Conservation (phyloP, 495 filamentous ascomycete genomes). For the Lasiosphaeriaceae sp. region DNA sequence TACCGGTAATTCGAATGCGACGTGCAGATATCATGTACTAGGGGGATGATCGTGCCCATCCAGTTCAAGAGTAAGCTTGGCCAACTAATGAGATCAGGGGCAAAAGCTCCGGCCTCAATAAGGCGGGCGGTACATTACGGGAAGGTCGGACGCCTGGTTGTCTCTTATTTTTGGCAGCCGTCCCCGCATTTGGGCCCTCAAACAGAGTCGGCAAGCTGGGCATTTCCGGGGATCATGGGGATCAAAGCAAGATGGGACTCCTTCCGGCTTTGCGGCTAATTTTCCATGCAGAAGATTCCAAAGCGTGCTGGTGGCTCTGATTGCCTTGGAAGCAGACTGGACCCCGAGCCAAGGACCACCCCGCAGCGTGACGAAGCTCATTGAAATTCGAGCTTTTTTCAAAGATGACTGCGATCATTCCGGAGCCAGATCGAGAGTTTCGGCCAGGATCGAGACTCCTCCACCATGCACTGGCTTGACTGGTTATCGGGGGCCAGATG, state of each 20-base stretch:
- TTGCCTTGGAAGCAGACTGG: slow-evolving; percentile 14
- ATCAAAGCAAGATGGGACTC: background rate
- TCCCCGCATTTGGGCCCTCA: too few relatives aligned
- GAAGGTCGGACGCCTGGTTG: too few relatives aligned
- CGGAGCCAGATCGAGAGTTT: slow-evolving; percentile 25
- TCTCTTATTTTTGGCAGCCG: too few relatives aligned
- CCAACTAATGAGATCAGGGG: too few relatives aligned
- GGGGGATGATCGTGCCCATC: too few relatives aligned
- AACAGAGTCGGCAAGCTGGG: background rate
- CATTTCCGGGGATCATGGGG: background rate
- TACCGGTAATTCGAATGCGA: too few relatives aligned
- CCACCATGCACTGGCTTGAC: background rate
- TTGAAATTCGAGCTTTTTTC: slow-evolving; percentile 8
- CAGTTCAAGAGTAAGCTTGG: too few relatives aligned
- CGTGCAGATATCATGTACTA: too few relatives aligned
- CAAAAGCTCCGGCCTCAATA: too few relatives aligned
- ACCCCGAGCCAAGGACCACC: background rate
- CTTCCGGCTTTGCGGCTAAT: background rate
- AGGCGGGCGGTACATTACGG: too few relatives aligned
- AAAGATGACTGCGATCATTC: slow-evolving; percentile 17
- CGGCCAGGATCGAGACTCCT: slow-evolving; percentile 19
- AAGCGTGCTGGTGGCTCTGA: background rate
- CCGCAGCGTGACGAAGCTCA: slow-evolving; percentile 10
- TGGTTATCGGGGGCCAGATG: slow-evolving; percentile 3
- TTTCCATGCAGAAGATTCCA: background rate